Base-by-base conservation (phyloP, 108 stramenopile species). In the Hondaea fermentalgiana region DNA sequence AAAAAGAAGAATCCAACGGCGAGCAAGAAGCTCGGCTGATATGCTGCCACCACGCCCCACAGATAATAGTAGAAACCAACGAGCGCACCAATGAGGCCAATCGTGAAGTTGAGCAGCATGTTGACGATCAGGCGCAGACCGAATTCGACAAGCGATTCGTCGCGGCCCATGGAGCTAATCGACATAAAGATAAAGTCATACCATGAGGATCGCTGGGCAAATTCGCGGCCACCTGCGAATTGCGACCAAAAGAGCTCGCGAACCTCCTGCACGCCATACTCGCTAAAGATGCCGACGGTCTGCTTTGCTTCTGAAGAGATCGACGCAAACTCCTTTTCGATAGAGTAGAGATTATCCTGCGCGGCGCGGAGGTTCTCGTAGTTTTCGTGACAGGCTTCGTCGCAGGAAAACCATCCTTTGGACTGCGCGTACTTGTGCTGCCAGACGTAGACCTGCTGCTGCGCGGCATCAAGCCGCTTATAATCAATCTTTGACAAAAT, bases 91-190 rank as follows among this genome's bases (percentile, higher is more conserved):
- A 59, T 60, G 21, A 88, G 42, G 14, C 87, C 87, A 19, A 88
- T 59, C 6, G 87, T 88, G 59, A 88, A 60, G 87, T 88, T 88
- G 45, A 88, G 29, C n/a, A 88, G 60, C 12, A 88, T 17, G n/a
- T 88, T n/a, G 3, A 88, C 5, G 60, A 88, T 58, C 17, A 59
- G 25, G 43, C 87, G 58, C 6, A 88, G 58, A 42, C 35, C 87
- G 29, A 88, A 59, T 16, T 59, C 57, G 21, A 59, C 60, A 14
- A 59, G 29, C 23, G 59, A 60, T 44, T 88, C 87, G 19, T 88
- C 87, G 35, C 87, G 29, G 58, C 87, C 58, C 14, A 59, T 60
- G 5, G 14, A 60, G 25, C 87, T 4, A 10, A 88, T 29, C 3
- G 44, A 42, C 87, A 59, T 60, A 43, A 88, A 88, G 17, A 88